Percentiles rank a stretch among this genome's conserved stretches.
Conservation (phyloP, 495 filamentous ascomycete genomes). For the Trichoderma orchidacearum region DNA sequence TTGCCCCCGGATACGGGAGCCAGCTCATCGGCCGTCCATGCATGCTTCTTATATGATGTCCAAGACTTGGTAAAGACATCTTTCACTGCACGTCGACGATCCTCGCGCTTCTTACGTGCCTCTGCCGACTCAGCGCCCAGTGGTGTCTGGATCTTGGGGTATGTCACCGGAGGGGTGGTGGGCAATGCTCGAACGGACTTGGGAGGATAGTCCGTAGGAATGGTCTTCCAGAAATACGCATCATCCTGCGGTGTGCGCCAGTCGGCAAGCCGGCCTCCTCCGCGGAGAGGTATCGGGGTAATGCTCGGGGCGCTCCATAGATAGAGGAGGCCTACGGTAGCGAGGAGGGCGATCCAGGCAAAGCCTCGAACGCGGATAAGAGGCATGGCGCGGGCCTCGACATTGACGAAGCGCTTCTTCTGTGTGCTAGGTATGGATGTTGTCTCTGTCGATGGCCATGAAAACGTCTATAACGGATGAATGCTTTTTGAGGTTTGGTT, state of each 20-base stretch:
- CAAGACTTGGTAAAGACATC: constrained; percentile 60
- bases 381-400: not conserved
- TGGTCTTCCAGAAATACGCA: constrained; percentile 23
- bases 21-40: constrained; percentile 71
- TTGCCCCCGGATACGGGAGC: constrained; percentile 40
- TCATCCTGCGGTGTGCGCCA: constrained; percentile 2
- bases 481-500: too few species aligned
- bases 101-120: constrained; percentile 25
- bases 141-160: constrained; percentile 59
- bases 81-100: constrained; percentile 37
- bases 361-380: not conserved
- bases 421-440: too few species aligned
- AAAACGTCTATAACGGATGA: too few species aligned
- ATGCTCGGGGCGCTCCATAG: not conserved
- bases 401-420: too few species aligned
- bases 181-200: constrained; percentile 57
- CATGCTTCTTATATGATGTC: constrained; percentile 60
- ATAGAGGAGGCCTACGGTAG: not conserved
- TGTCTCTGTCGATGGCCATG: too few species aligned
- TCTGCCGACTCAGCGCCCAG: constrained; percentile 16
- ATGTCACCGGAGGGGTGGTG: constrained; percentile 42
- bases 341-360: not conserved
- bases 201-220: constrained; percentile 42
- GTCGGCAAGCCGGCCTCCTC: not conserved
- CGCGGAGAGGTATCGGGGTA: not conserved